Conservation (phyloP, 176 grass and related monocot species). For the Oryza brachyantha region DNA sequence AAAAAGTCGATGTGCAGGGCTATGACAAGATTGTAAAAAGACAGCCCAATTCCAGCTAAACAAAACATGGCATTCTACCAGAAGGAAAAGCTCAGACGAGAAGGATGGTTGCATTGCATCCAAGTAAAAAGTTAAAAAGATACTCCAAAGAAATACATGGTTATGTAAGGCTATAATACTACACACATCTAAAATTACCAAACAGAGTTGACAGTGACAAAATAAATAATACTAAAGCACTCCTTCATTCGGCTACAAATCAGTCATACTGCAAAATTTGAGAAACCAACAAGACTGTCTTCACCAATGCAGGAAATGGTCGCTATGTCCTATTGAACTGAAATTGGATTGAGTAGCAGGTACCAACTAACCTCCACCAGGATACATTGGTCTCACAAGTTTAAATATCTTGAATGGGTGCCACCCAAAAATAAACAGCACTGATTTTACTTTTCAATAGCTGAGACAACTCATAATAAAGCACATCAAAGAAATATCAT, state of each 20-base stretch:
- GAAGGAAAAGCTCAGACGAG: neutral
- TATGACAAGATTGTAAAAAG: neutral
- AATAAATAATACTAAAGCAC: neutral
- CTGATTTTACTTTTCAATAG: neutral
- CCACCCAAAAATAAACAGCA: neutral
- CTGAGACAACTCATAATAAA: neutral
- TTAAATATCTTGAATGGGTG: neutral
- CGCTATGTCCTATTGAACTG: neutral
- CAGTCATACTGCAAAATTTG: neutral
- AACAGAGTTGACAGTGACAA: neutral
- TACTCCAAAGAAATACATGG: neutral
- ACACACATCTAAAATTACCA: neutral
- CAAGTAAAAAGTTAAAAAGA: neutral
- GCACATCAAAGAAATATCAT: neutral
- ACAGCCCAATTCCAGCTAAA: neutral
- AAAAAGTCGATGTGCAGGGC: neutral
- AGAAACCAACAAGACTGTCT: neutral
- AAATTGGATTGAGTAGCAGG: neutral
- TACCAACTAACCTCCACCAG: neutral
- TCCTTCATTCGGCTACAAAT: neutral
- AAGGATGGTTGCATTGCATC: slow-evolving; percentile 5
- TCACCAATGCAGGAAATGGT: neutral
- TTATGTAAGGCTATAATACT: neutral
- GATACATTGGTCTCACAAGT: neutral
- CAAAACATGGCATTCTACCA: neutral